Evolutionary conservation across 1,284 basidiomycete genomes (phyloP), one percentile per base, ranked within the genome.

Genomic region (Tranzscheliella williamsii): DNA sequence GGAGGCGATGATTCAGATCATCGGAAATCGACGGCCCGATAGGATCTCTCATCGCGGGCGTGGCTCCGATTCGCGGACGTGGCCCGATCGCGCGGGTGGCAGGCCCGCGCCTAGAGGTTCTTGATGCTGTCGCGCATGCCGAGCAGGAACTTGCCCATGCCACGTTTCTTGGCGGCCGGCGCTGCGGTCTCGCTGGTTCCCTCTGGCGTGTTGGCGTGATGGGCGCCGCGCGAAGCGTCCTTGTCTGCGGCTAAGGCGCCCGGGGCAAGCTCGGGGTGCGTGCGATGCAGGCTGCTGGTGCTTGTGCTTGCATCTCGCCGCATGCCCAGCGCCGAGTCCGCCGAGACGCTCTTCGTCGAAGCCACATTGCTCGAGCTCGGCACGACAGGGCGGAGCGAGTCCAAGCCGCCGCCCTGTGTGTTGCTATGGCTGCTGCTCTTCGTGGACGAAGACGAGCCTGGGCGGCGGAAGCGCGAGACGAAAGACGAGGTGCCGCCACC

Each of bases 111-210:
- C 16, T 29, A 57, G 23, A 56, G 42, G 35, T 64, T 64, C 47
- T 58, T 64, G 45, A 64, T 54, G 20, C 54, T 64, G 22, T 58
- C 61, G 2, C 61, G 45, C 11, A 64, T 43, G 29, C 61, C 61
- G 4, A 53, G 46, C 13, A 64, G 22, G 37, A 64, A 64, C 16
- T 64, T 64, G 50, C 55, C 51, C 46, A 64, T 51, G 22, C 54
- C 47, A 12, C 55, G 42, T 36, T 54, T 57, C 51, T 64, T 63
- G 11, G 45, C 29, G 2, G 42, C 23, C 13, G 33, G 17, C 13
- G 42, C 32, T 9, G 48, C n/a, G 9, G 27, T 29, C n/a, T n/a
- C 27, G 9, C 27, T n/a, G n/a, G 9, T n/a, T n/a, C n/a, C n/a
- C n/a, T n/a, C n/a, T n/a, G n/a, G n/a, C n/a, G n/a, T n/a, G n/a